Conservation (phyloP, 768 basidiomycete species). For the Hydnum rufescens region DNA sequence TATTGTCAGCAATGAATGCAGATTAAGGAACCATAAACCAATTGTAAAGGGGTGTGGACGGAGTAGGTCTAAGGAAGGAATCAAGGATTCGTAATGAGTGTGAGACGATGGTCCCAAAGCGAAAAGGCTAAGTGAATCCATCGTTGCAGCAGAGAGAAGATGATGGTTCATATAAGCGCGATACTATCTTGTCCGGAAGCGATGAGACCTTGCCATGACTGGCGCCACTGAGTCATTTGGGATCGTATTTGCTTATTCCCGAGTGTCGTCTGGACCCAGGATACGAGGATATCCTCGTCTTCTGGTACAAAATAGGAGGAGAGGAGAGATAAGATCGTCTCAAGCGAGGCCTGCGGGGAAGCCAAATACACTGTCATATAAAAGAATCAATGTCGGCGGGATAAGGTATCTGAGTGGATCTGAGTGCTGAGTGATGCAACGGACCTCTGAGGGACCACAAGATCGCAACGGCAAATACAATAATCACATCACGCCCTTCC, state of each 20-base stretch:
- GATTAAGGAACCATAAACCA: too few relatives aligned
- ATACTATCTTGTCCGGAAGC: slow-evolving; percentile 16
- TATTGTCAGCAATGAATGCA: too few relatives aligned
- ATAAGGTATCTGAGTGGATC: too few relatives aligned
- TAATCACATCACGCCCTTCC: slow-evolving; percentile 77
- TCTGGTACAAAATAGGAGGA: slow-evolving; percentile 93
- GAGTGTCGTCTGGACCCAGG: slow-evolving; percentile 53
- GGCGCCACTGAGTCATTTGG: slow-evolving; percentile 57
- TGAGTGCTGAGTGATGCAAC: slow-evolving; percentile 13
- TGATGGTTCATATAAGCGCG: slow-evolving; percentile 16
- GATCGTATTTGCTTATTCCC: slow-evolving; percentile 43
- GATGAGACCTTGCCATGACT: slow-evolving; percentile 47
- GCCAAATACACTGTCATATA: slow-evolving; percentile 54
- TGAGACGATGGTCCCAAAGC: too few relatives aligned
- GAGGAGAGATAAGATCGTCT: slow-evolving; percentile 74
- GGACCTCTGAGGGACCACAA: slow-evolving; percentile 80
- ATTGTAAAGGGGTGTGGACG: too few relatives aligned
- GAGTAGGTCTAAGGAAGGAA: too few relatives aligned
- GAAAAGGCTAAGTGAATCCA: too few relatives aligned
- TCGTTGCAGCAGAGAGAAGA: too few relatives aligned
- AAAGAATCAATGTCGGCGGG: not conserved
- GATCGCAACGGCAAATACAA: slow-evolving; percentile 69
- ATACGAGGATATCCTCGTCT: slow-evolving; percentile 61
- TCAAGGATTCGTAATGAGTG: too few relatives aligned
- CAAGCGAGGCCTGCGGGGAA: slow-evolving; percentile 58